Base-by-base conservation (phyloP, 2,329 filamentous ascomycete species). In the Fusarium sarcochroum region DNA sequence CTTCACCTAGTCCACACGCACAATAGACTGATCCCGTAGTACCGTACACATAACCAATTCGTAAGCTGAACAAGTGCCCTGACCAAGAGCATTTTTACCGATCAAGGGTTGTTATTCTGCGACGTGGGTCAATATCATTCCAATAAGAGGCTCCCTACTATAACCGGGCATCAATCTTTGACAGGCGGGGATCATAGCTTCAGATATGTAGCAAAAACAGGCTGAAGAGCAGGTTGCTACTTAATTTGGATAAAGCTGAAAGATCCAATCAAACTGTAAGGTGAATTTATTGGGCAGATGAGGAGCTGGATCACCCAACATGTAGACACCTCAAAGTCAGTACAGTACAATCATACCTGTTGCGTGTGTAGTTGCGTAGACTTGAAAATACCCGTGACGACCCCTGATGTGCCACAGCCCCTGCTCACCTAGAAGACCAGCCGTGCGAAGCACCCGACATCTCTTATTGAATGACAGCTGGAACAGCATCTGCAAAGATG, bases 101-200 rank as follows among this genome's bases (percentile, higher is more conserved):
- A 48, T 18, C 20, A 35, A 66, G 46, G 30, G 65, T 23, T 23
- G 45, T 46, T 47, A 34, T 54, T 21, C 45, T 58, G 49, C 63
- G 50, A 66, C 66, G 46, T 69, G 66, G 66, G 51, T 46, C 66
- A 58, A 59, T 62, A 47, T 46, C 66, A 69, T 70, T 69, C 66
- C 62, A 70, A 67, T 42, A 42, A 20, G 18, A 30, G 35, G 34
- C 54, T 62, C 60, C 62, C 45, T 63, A 44, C 40, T 48, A 52
- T 49, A 44, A 30, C 40, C 21, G 41, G 41, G 54, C 48, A n/a
- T 49, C 58, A 48, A 59, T 58, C 57, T 34, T 44, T 49, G 44
- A 45, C 41, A 42, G 48, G 38, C 37, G 32, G 25, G 47, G 18
- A 18, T 3, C 27, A 30, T 17, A 23, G 20, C 17, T 44, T n/a